Percentiles rank a stretch among this genome's conserved stretches.
Evolutionary conservation across 345 rosid genomes (phyloP).

Genomic region (Salix caprea): DNA sequence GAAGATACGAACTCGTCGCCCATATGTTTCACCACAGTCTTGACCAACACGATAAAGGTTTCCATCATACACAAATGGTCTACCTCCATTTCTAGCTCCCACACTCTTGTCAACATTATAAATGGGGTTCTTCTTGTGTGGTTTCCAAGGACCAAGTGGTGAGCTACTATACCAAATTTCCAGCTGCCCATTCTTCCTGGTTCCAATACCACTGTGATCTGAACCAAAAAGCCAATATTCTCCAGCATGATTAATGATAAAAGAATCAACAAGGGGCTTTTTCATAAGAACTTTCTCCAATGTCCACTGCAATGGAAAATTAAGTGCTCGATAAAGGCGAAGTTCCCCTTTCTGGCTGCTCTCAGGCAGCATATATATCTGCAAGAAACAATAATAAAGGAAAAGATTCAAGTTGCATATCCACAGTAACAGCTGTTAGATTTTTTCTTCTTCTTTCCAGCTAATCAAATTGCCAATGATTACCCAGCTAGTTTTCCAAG

Average conservation of each 20-base stretch:
- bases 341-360: conserved; percentile 64
- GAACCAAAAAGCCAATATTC: conserved; percentile 83
- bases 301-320: conserved; percentile 80
- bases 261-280: conserved; percentile 69
- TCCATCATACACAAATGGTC: conserved; percentile 64
- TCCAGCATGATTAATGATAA: conserved; percentile 54
- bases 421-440: not conserved
- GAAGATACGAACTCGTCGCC: conserved; percentile 56
- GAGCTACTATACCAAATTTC: conserved; percentile 85
- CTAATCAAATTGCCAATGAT: not conserved
- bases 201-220: conserved; percentile 67
- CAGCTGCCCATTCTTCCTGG: conserved; percentile 66
- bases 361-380: conserved; percentile 98
- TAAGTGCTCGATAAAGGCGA: conserved; percentile 66
- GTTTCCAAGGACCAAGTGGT: conserved; percentile 93
- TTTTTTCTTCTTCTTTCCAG: not conserved
- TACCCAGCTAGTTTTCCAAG: not conserved
- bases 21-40: conserved; percentile 85
- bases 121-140: conserved; percentile 84
- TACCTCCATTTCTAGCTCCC: conserved; percentile 95
- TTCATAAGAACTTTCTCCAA: conserved; percentile 59
- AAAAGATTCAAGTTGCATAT: not conserved
- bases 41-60: conserved; percentile 90
- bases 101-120: conserved; percentile 48
- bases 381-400: conserved; percentile 13